phyloP scores from a whole-genome alignment of 2,329 filamentous ascomycete species.

The Hymenoscyphus fructigenus region DNA sequence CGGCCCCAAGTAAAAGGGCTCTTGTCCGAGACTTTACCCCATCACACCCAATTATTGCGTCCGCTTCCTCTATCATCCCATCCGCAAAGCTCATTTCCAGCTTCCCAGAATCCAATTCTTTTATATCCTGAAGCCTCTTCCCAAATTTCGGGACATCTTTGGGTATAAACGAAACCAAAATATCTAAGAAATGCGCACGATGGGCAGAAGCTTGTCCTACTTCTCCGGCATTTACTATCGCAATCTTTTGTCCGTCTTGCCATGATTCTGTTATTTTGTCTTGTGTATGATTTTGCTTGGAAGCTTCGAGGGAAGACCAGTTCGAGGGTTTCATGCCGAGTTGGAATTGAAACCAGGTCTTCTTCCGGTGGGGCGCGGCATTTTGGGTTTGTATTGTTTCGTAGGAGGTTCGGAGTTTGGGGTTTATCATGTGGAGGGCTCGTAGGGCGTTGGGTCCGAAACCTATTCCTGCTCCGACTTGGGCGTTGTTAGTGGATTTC shows the following conservation, averaged over 20 bases:
- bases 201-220: constrained; percentile 33
- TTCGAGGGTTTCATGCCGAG: constrained; percentile 27
- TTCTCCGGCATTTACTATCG: constrained; percentile 24
- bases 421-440: constrained; percentile 34
- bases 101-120: constrained; percentile 29
- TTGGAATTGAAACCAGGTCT: constrained; percentile 34
- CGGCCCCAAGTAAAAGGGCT: constrained; percentile 49
- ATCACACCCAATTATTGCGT: constrained; percentile 59
- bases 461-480: constrained; percentile 34
- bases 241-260: constrained; percentile 20
- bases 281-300: too few relatives aligned
- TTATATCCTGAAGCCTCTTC: constrained; percentile 38
- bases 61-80: constrained; percentile 43
- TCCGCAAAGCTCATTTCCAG: constrained; percentile 44
- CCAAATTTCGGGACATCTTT: constrained; percentile 37
- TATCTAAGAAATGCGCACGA: constrained; percentile 35
- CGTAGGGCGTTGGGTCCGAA: constrained; percentile 35
- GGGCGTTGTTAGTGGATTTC: background rate
- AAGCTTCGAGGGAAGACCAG: constrained; percentile 25
- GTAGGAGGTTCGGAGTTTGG: constrained; percentile 29
- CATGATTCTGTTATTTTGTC: constrained; percentile 2
- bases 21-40: constrained; percentile 60
- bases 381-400: constrained; percentile 29
- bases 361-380: constrained; percentile 26
- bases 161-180: constrained; percentile 40